phyloP scores from a whole-genome alignment of 2,329 filamentous ascomycete species.

The Monosporascus sp. region DNA sequence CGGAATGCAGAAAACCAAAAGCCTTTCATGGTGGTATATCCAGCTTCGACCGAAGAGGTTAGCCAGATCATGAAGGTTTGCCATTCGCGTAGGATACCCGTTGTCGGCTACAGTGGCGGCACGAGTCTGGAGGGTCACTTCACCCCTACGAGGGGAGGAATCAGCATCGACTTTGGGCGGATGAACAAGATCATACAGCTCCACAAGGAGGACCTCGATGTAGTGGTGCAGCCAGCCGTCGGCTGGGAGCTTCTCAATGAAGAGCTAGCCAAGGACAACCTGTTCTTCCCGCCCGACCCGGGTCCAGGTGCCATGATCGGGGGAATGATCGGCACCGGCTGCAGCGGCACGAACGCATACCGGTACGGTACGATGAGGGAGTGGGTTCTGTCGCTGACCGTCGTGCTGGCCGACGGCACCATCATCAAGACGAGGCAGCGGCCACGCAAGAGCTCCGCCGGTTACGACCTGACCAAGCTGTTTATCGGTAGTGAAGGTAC shows the following conservation, averaged over 20 bases:
- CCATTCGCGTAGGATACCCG: constrained; percentile 63
- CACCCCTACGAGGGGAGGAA: constrained; percentile 64
- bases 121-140: constrained; percentile 77
- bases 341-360: constrained; percentile 73
- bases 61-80: constrained; percentile 72
- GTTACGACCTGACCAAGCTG: constrained; percentile 74
- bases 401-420: constrained; percentile 77
- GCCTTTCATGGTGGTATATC: constrained; percentile 66
- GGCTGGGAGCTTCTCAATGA: constrained; percentile 78
- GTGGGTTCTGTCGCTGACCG: constrained; percentile 76
- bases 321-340: constrained; percentile 67
- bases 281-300: constrained; percentile 83
- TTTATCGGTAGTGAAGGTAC: constrained; percentile 84
- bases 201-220: constrained; percentile 63
- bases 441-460: constrained; percentile 72
- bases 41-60: constrained; percentile 67
- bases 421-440: constrained; percentile 74
- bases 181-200: constrained; percentile 69
- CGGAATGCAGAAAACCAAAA: constrained; percentile 41
- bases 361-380: constrained; percentile 85
- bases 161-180: constrained; percentile 69
- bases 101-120: constrained; percentile 70
- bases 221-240: constrained; percentile 66
- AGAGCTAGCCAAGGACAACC: constrained; percentile 57
- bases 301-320: constrained; percentile 81